Base-by-base conservation (phyloP, 73 alveolate species). In the Paramecium primaurelia region DNA sequence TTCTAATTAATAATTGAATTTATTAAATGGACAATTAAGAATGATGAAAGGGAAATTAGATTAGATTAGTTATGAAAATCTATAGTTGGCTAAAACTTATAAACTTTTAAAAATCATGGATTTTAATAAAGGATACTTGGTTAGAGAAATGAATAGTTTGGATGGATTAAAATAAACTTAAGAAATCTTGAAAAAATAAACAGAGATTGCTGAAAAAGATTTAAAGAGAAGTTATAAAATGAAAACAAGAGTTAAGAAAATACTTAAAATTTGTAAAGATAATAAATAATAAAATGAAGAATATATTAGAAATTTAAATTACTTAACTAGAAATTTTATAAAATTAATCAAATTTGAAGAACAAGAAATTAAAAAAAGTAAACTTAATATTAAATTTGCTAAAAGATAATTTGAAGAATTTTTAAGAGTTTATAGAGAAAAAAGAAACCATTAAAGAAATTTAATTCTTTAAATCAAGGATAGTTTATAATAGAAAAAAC, bases 251-350 rank as follows among this genome's bases (percentile, higher is more conserved):
- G 45, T 94, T 7, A 95, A 69, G 80, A 58, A 85, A 85, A 94
- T 94, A 25, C 58, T 68, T 51, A 77, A 71, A 12, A 95, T 93
- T 11, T 94, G 97, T 51, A 47, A 45, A 36, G 95, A 93, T 45
- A 94, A 94, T 88, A 92, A 92, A 34, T 89, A 95, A 51, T 77
- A 94, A 28, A 94, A 94, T 71, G 92, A 94, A 93, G 97, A 94
- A 36, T 93, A 94, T 93, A 94, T 93, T 10, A 86, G 97, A 59
- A 14, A 80, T 59, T 83, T 94, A 59, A 93, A 92, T 58, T 59
- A 71, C n/a, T 58, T 83, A 28, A 92, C 92, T 14, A 93, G 87
- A 16, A 94, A 90, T 71, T 92, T 94, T 92, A 58, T 86, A 11
- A 94, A 94, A 87, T 34, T 94, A 59, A 93, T 94, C 20, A 92